A percentile compares a stretch with the other conserved stretches of the same genome.
phyloP scores from a whole-genome alignment of 139 green algal genomes.

The Tetraselmis striata region DNA sequence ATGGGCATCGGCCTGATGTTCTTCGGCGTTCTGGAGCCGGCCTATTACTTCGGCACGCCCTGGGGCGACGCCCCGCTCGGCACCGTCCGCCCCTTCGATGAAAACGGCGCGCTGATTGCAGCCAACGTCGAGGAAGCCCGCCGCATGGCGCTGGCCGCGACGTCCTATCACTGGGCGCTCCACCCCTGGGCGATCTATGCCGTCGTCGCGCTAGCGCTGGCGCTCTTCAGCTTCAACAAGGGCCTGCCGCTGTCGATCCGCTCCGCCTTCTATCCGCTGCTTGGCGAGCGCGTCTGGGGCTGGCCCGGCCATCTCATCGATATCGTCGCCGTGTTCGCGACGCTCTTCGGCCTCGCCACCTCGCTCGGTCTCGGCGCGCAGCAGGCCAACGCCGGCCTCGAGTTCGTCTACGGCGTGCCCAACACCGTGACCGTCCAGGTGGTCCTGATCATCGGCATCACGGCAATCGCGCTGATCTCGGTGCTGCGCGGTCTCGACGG shows the following conservation, averaged over 20 bases:
- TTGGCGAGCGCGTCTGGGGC: slow-evolving; percentile 23
- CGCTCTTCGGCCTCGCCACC: slow-evolving; percentile 30
- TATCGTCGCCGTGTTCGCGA: slow-evolving; percentile 19
- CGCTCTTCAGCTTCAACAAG: background rate
- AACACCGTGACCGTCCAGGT: slow-evolving; percentile 4
- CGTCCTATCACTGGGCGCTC: slow-evolving; percentile 31
- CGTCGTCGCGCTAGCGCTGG: background rate
- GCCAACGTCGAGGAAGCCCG: background rate
- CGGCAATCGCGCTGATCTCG: slow-evolving; percentile 13
- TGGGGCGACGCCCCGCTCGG: background rate
- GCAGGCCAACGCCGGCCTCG: slow-evolving; percentile 14
- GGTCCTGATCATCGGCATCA: slow-evolving; percentile 29
- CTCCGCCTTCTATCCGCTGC: slow-evolving; percentile 26
- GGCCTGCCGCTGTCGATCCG: slow-evolving; percentile 20
- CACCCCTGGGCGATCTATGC: slow-evolving; percentile 25
- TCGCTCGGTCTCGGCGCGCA: slow-evolving; percentile 26
- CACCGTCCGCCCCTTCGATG: background rate
- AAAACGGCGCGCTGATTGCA: background rate
- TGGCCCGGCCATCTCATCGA: slow-evolving; percentile 31
- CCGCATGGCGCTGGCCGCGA: slow-evolving; percentile 22
- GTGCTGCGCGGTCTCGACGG: slow-evolving; percentile 12
- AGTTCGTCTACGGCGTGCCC: slow-evolving; percentile 9
- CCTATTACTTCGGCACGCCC: background rate
- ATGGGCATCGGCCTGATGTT: slow-evolving; percentile 26
- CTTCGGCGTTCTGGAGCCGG: slow-evolving; percentile 17